Evolutionary conservation across 306 rosid species (phyloP), one percentile per base, ranked within the genome.

Genomic region (Oemleria cerasiformis): DNA sequence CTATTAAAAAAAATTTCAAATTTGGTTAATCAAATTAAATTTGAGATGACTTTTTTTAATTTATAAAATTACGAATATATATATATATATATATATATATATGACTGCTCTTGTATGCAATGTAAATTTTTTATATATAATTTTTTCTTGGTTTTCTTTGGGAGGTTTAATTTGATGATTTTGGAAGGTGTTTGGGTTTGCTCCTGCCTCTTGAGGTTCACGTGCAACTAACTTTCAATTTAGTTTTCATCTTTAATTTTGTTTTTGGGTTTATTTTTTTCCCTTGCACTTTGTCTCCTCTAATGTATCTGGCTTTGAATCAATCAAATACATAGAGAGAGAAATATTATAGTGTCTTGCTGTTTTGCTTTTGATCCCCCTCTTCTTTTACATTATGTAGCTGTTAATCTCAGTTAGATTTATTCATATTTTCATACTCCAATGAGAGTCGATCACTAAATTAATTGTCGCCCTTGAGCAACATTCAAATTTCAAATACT

Each of bases 181-280:
- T 63, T 21, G 70, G 53, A 71, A 44, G 78, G 75, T 77, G 74
- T 82, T 74, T 77, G 76, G 69, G 75, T 64, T 77, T 80, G 75
- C 56, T 77, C 65, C 71, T 80, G 42, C 73, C 45, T 67, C 62
- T 70, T 54, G 79, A 77, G 77, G 82, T 60, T 80, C 76, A 67
- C 84, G 78, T 78, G 81, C 75, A 71, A 80, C 91, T 81, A 82
- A 85, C 82, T 79, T 20, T 23, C 73, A 54, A 65, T 85, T 64
- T 76, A 72, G 82, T 75, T 70, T 74, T 69, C 71, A 58, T 76
- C 54, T 80, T 43, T 43, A 1, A 43, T n/a, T 34, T 36, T 2
- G 8, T 53, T 73, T 55, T 65, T 14, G 43, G 74, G 36, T 59
- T 53, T 74, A 17, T n/a, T 64, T 76, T 30, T 30, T 30, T 30